Base-by-base conservation (phyloP, 2,329 filamentous ascomycete species). In the Paraphaeosphaeria minitans region DNA sequence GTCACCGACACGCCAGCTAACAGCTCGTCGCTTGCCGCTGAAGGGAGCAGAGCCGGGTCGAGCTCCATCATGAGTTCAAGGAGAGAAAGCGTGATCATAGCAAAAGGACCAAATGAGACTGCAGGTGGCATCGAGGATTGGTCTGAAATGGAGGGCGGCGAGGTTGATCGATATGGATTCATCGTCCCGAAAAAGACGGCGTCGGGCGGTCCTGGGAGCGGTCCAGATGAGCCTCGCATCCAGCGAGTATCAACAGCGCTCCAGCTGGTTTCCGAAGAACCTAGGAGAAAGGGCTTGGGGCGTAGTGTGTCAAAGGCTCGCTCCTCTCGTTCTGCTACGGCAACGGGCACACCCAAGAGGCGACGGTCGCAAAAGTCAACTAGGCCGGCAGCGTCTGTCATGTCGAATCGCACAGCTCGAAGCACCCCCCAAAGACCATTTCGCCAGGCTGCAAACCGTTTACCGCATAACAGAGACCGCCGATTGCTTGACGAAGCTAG, bases 81-180 rank as follows among this genome's bases (percentile, higher is more conserved):
- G 50, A 64, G 63, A 33, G 67, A 59, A 49, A 71, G 66, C 51
- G 74, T 70, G 21, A 64, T 73, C 33, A 80, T 82, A 57, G 75
- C 78, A 51, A 79, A 82, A 63, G 83, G 87, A 62, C 77, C 82
- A 12, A 77, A 80, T 51, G 87, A 89, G 72, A 73, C 84, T 33
- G 86, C 86, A 22, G 87, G 87, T 8, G 87, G 87, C 2, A 82
- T 88, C 50, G 87, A 89, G 63, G 86, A 89, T 64, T 89, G 86
- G 86, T 80, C 85, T 59, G 82, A 88, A 70, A 76, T 89, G 12
- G 79, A 83, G 19, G 83, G 80, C 6, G 82, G 78, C 14, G 82
- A 87, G 61, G 85, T 89, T 3, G 87, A 89, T 71, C 80, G 87
- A 59, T 89, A 89, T 69, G 87, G 87, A 10, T 89, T 89, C 74